Evolutionary conservation across 192 early-diverging fungal genomes (phyloP).

Genomic region (Phlyctochytrium bullatum): DNA sequence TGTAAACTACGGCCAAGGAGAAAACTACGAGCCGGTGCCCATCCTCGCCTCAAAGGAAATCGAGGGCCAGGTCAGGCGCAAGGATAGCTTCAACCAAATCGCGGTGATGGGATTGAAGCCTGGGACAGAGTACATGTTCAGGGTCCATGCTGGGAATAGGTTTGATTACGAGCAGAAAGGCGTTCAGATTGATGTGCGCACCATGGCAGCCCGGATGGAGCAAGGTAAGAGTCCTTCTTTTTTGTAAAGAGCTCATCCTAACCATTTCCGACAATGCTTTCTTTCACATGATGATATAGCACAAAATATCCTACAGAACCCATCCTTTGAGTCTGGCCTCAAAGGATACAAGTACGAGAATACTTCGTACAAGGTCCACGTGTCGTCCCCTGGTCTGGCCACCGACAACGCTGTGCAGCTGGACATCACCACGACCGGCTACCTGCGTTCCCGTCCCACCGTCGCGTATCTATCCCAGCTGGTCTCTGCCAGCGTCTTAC

Average conservation of each 20-base stretch:
- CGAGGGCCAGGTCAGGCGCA: constrained; percentile 12
- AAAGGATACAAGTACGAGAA: constrained; percentile 2
- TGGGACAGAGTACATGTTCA: constrained; percentile 20
- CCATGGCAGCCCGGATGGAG: background rate
- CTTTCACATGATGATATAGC: background rate
- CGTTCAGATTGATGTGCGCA: constrained; percentile 4
- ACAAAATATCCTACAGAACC: constrained; percentile 26
- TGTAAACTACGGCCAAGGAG: constrained; percentile 32
- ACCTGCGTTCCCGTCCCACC: constrained; percentile 8
- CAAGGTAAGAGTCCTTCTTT: constrained; percentile 1
- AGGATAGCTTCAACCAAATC: constrained; percentile 15
- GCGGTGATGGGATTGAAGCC: constrained; percentile 20
- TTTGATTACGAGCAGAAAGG: constrained; percentile 23
- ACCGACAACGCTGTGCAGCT: background rate
- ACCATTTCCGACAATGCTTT: background rate
- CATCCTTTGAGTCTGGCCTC: constrained; percentile 22
- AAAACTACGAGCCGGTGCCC: constrained; percentile 32
- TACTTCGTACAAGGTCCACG: constrained; percentile 4
- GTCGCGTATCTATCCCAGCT: constrained; percentile 18
- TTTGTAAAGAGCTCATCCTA: background rate
- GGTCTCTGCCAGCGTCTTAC: background rate
- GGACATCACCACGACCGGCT: constrained; percentile 22
- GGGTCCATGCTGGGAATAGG: constrained; percentile 32
- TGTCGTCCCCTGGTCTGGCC: constrained; percentile 1
- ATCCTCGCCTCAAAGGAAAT: constrained; percentile 5